Base-by-base conservation (phyloP, 176 grass and related monocot genomes). In the Eragrostis curvula region DNA sequence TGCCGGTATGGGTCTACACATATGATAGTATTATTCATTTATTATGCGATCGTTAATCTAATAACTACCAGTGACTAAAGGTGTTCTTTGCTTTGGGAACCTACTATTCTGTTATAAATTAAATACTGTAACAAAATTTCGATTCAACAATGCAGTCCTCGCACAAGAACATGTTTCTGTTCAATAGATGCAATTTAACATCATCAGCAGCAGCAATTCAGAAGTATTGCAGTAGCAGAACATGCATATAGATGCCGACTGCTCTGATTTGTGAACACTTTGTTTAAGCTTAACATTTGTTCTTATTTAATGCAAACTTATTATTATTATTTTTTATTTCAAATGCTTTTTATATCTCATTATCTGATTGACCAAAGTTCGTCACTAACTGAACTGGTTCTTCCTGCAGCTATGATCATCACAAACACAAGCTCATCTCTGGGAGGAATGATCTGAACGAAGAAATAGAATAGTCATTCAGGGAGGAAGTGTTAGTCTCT, bases 401-500 rank as follows among this genome's bases (percentile, higher is more conserved):
- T 28, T 77, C 44, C 32, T 51, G 29, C 78, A 85, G 66, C 47
- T 53, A 20, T 21, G 4, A 78, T 57, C 49, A 72, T 56, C 44
- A 41, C 0, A 51, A 30, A 9, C 47, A 48, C 40, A 28, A 53
- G 66, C 30, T 65, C 40, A 7, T 77, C 46, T 72, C 40, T 7
- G 16, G 25, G 70, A 81, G 47, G 62, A 68, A 36, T 85, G 21
- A 44, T 14, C 44, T 32, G 30, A 48, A 39, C 5, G 61, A 71
- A 66, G 44, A 30, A 74, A 45, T 75, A 80, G 16, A 16, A 43
- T 78, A 10, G 8, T 63, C 9, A 8, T 14, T 63, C 15, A n/a
- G 8, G 40, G 81, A 73, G 71, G 24, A 79, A 79, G 36, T 64
- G 65, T 45, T 63, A n/a, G 28, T 28, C 73, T 83, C 47, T 81